Base-by-base conservation (phyloP, 2,329 filamentous ascomycete genomes). In the Aspergillus fumigatus region DNA sequence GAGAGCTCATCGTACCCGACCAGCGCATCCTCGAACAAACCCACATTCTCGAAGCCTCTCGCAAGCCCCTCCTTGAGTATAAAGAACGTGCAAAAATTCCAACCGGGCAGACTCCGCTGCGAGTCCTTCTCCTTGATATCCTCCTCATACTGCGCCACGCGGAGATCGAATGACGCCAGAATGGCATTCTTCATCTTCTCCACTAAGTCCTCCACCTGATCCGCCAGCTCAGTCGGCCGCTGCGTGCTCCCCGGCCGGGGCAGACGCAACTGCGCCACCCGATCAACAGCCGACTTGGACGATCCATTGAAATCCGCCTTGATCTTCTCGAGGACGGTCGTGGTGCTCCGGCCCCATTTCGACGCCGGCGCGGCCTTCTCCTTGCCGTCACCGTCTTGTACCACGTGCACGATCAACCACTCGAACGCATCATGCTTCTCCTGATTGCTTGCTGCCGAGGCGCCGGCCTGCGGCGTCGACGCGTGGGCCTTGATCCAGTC, bases 1-100 rank as follows among this genome's bases (percentile, higher is more conserved):
- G 89, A 89, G 9, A 99, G 84, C 76, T 99, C 93, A 71, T 97
- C 94, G 65, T 99, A 99, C 14, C 92, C 91, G 4, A 94, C 89
- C 41, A 99, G 77, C 3, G 94, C 93, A 80, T 99, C 94, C 69
- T 99, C 94, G 8, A 97, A 90, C 9, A 99, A 79, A 0, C 95
- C 95, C 3, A 97, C 92, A 69, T 90, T 97, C 73, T 99, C 95
- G 64, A 99, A 96, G 0, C 93, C 95, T 63, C 90, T 84, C 1
- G 94, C 93, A 38, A 99, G 78, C 0, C 94, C 94, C 73, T 99
- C 94, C 69, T 99, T 99, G 8, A 99, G 81, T 17, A 99, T 92
- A 71, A 99, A 99, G 71, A 99, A 99, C 0, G 94, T 99, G 74
- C 94, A 97, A 70, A 99, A 99, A 69, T 99, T 99, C 94, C 94